phyloP scores from a whole-genome alignment of 352 stramenopile genomes.

The Pythium utonaiense region DNA sequence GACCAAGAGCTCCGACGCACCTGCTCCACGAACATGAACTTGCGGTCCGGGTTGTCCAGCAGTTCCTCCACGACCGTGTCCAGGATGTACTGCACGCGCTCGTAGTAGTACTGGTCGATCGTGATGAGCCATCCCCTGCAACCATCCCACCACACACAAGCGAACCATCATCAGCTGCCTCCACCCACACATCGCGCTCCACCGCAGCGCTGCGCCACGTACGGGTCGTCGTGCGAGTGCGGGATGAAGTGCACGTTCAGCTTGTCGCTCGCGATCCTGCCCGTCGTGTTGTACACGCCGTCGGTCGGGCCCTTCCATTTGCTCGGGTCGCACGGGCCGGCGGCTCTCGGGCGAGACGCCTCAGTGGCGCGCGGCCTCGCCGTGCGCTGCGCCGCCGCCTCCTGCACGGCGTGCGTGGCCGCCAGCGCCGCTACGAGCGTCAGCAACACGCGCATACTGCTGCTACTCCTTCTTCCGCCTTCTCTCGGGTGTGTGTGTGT shows the following conservation, averaged over 20 bases:
- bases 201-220: conserved; percentile 10
- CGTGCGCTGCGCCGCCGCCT: conserved; percentile 2
- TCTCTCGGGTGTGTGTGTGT: neutral
- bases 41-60: conserved; percentile 83
- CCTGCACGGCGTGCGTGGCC: neutral
- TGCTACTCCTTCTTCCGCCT: neutral
- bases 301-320: conserved; percentile 66
- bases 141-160: neutral
- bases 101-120: conserved; percentile 97
- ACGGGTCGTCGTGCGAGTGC: conserved; percentile 95
- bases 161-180: neutral
- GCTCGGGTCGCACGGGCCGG: conserved; percentile 39
- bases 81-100: conserved; percentile 94
- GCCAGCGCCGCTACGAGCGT: conserved; percentile 11
- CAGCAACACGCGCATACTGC: conserved; percentile 16
- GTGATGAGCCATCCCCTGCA: conserved; percentile 92
- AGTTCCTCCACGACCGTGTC: conserved; percentile 90
- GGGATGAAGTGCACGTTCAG: conserved; percentile 96
- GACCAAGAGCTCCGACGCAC: too few relatives aligned
- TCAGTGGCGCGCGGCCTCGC: neutral
- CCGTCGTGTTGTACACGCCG: conserved; percentile 66
- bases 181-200: neutral
- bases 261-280: conserved; percentile 47
- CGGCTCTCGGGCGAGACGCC: neutral
- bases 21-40: conserved; percentile 94